phyloP scores from a whole-genome alignment of 177 flowering plant species.

The Telopea speciosissima region DNA sequence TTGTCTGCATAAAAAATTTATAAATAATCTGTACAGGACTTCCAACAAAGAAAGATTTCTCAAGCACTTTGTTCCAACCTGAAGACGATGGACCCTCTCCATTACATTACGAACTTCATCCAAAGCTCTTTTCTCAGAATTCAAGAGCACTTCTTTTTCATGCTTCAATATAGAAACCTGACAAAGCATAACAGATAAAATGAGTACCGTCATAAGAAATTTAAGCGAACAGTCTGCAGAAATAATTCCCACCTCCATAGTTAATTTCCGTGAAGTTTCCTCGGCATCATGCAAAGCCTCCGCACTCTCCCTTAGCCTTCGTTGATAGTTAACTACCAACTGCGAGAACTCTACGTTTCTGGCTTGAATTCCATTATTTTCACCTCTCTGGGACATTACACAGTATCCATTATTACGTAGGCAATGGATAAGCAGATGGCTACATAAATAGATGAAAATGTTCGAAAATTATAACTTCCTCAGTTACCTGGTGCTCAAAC shows the following conservation, averaged over 20 bases:
- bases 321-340: conserved; percentile 71
- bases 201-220: not conserved
- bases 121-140: conserved; percentile 77
- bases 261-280: conserved; percentile 67
- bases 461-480: not conserved
- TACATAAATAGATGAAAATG: not conserved
- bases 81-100: conserved; percentile 72
- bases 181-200: not conserved
- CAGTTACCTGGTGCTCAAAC: conserved; percentile 65
- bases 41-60: not conserved
- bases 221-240: not conserved
- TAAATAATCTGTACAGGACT: not conserved
- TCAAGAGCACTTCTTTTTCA: conserved; percentile 67
- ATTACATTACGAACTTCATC: conserved; percentile 79
- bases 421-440: not conserved
- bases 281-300: conserved; percentile 56
- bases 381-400: conserved; percentile 45
- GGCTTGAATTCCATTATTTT: conserved; percentile 47
- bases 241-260: conserved; percentile 55
- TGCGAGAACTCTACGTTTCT: conserved; percentile 90
- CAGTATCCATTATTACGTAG: not conserved
- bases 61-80: conserved; percentile 39
- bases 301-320: conserved; percentile 66
- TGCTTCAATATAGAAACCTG: conserved; percentile 68
- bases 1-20: conserved; percentile 44